These are phyloP conservation scores for Phoenix dactylifera DNA, from an alignment of 176 grass and related monocot genomes.

Conservation along the genomic window DNA sequence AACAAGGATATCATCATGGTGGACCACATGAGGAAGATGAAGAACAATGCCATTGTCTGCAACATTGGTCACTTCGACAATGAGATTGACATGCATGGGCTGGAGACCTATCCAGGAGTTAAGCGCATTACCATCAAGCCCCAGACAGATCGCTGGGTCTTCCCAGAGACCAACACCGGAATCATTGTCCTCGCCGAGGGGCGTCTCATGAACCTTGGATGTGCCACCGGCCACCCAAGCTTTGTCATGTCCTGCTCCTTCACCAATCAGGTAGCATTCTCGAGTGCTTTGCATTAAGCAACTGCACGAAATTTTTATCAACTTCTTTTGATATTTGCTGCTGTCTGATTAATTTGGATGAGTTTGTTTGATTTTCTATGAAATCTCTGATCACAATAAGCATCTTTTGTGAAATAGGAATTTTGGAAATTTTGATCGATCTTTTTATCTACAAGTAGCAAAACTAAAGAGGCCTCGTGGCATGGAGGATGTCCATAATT, in stretches of 20 bases:
- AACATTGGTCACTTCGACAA: conserved; percentile 99
- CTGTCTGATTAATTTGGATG: no score
- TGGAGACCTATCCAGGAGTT: conserved; percentile 91
- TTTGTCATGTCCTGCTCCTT: conserved; percentile 99
- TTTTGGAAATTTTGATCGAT: no score
- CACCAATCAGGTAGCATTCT: conserved; percentile 74
- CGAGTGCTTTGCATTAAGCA: no score
- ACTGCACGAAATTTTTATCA: no score
- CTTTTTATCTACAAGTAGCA: no score
- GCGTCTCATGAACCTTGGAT: conserved; percentile 89
- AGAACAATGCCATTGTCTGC: conserved; percentile 99
- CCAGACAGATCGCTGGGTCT: conserved; percentile 94
- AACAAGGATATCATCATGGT: conserved; percentile 99
- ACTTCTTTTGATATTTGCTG: no score
- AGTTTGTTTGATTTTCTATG: no score
- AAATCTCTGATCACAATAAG: no score
- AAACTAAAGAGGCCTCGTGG: no score
- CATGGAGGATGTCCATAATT: no score
- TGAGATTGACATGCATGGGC: conserved; percentile 79
- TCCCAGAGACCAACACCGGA: conserved; percentile 78
- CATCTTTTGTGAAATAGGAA: no score
- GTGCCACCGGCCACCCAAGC: conserved; percentile 92
- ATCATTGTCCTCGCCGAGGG: conserved; percentile 98
- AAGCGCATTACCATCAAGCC: conserved; percentile 99
- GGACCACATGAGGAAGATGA: conserved; percentile 98